These are phyloP conservation scores for Tausonia pullulans DNA, from an alignment of 1,284 basidiomycete genomes.

Conservation along the genomic window DNA sequence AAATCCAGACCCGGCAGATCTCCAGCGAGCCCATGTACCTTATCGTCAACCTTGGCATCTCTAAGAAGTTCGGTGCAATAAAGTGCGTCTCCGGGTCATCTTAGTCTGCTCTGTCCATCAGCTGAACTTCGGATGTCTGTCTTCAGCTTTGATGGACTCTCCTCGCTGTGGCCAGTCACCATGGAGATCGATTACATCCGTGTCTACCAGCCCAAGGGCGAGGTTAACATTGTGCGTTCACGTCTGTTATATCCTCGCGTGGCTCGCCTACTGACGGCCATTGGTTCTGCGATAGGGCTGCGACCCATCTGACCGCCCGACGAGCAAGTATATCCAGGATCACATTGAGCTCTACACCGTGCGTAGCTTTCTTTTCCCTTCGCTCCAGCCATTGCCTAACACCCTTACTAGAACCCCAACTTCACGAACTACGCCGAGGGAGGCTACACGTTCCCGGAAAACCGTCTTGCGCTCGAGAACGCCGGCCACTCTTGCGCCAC, in stretches of 20 bases:
- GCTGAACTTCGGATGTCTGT: background rate
- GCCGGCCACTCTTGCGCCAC: background rate
- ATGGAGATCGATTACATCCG: constrained; percentile 35
- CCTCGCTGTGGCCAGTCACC: background rate
- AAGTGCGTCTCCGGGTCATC: constrained; percentile 35
- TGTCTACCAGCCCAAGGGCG: constrained; percentile 35
- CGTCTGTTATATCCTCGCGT: too few relatives aligned
- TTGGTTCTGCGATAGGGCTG: constrained; percentile 18
- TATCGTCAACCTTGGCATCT: constrained; percentile 70
- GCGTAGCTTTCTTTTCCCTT: background rate
- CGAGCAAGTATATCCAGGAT: constrained; percentile 25
- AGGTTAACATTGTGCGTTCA: constrained; percentile 22
- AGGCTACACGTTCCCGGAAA: background rate
- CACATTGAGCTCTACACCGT: constrained; percentile 27
- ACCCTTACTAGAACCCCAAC: background rate
- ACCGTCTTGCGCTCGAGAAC: background rate
- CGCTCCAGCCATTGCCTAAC: background rate
- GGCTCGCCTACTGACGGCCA: background rate
- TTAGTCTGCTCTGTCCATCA: too few relatives aligned
- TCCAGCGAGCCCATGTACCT: constrained; percentile 39
- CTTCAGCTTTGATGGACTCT: background rate
- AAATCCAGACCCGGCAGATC: constrained; percentile 40
- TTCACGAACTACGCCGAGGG: constrained; percentile 15
- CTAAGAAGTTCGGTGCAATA: constrained; percentile 58
- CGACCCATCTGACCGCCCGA: constrained; percentile 27